Base-by-base conservation (phyloP, 2,329 filamentous ascomycete genomes). In the Aspergillaceae sp. region DNA sequence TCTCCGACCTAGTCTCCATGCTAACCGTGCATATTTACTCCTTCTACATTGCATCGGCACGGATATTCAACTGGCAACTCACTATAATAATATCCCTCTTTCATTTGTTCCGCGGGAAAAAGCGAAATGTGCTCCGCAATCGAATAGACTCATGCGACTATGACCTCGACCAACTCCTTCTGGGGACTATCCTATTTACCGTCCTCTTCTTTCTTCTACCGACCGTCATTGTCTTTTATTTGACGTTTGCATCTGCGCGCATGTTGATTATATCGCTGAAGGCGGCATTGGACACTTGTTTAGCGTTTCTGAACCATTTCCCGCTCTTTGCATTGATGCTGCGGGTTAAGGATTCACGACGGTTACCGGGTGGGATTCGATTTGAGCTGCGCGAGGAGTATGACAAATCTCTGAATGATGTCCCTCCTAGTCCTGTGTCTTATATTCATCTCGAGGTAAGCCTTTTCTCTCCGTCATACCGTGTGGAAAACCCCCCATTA, bases 101-200 rank as follows among this genome's bases (percentile, higher is more conserved):
- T 67, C 94, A 98, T 64, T 82, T 98, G 7, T 98, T 98, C 64
- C 87, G 91, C 30, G 94, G 92, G 48, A 97, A 96, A 73, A 98
- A 98, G 67, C 86, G 94, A 63, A 98, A 98, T 56, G 85, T 98
- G 10, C 79, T 98, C 26, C 86, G 94, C 51, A 95, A 96, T 62
- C 89, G 92, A 69, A 97, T 98, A 59, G 92, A 98, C 65, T 95
- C 90, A 41, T 98, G 92, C 74, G 92, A 97, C 70, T 98, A 98
- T 69, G 92, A 97, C 63, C 79, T 98, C 27, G 92, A 98, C 63
- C 94, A 98, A 69, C 79, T 98, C 3, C 82, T 98, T 5, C 83
- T 98, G 5, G 92, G 92, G 50, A 98, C 92, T 1, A 97, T 98
- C 49, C 74, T 98, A 19, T 98, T 98, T 63, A 97, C 92, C 0